Percentiles rank a stretch among this genome's conserved stretches.
phyloP scores from a whole-genome alignment of 1,284 basidiomycete species.

The Ustanciosporium gigantosporum region DNA sequence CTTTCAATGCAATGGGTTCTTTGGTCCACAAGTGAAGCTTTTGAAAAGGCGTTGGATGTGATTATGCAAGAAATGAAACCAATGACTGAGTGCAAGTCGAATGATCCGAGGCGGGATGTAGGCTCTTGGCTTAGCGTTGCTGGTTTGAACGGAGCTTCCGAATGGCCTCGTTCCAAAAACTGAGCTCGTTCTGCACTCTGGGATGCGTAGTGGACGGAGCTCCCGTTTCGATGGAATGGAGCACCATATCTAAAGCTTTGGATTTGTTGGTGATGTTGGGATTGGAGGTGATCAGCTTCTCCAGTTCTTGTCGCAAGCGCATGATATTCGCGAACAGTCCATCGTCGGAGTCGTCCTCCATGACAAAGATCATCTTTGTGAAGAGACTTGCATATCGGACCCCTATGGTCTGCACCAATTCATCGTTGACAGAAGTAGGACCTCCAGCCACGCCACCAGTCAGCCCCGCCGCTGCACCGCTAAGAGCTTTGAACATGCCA shows the following conservation, averaged over 20 bases:
- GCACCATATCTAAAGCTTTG: not conserved
- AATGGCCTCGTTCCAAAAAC: conserved; percentile 22
- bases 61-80: too few relatives aligned
- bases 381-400: conserved; percentile 20
- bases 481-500: too few relatives aligned
- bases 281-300: not conserved
- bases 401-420: conserved; percentile 1
- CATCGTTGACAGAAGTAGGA: not conserved
- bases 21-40: too few relatives aligned
- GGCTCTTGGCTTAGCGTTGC: too few relatives aligned
- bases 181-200: conserved; percentile 32
- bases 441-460: too few relatives aligned
- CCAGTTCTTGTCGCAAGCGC: conserved; percentile 8
- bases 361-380: conserved; percentile 17
- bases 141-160: too few relatives aligned
- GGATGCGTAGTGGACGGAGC: conserved; percentile 1
- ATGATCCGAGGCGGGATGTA: too few relatives aligned
- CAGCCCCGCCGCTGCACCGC: too few relatives aligned
- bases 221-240: conserved; percentile 1
- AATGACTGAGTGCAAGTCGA: too few relatives aligned
- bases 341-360: conserved; percentile 4
- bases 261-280: not conserved
- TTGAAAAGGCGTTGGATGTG: too few relatives aligned
- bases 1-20: too few relatives aligned
- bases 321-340: conserved; percentile 4